phyloP scores from a whole-genome alignment of 768 basidiomycete species.

The Pulveroboletus sp. region DNA sequence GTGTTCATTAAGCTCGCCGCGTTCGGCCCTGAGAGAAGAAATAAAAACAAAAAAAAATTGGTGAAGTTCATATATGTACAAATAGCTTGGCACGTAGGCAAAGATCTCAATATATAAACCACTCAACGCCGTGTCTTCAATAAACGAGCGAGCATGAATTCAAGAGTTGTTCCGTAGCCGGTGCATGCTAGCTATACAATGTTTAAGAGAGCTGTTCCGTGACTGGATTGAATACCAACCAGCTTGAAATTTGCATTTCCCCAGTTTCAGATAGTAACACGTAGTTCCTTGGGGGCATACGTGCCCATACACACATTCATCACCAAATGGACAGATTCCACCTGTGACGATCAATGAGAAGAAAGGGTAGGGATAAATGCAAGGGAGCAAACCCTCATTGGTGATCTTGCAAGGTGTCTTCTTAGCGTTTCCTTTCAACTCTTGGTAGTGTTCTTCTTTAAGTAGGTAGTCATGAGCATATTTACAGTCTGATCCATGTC shows the following conservation, averaged over 20 bases:
- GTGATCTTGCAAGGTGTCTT: conserved; percentile 57
- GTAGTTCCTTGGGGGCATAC: conserved; percentile 41
- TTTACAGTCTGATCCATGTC: conserved; percentile 53
- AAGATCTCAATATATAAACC: conserved; percentile 4
- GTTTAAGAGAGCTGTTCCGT: conserved; percentile 7
- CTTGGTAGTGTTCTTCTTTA: conserved; percentile 46
- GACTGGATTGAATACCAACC: conserved; percentile 35
- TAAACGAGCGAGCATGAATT: conserved; percentile 7
- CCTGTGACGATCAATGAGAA: conserved; percentile 32
- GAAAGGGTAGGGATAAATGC: not conserved
- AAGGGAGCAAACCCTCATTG: conserved; percentile 45
- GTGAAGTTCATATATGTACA: conserved; percentile 34
- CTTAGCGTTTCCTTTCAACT: conserved; percentile 53
- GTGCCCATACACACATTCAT: conserved; percentile 46
- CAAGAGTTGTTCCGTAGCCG: conserved; percentile 17
- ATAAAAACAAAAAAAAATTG: conserved; percentile 9
- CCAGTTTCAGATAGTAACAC: conserved; percentile 51
- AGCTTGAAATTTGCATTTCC: conserved; percentile 59
- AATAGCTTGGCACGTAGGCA: conserved; percentile 17
- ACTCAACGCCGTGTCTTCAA: conserved; percentile 8
- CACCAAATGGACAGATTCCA: conserved; percentile 53
- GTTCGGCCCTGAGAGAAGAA: conserved; percentile 23
- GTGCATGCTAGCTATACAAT: conserved; percentile 39
- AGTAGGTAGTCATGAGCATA: conserved; percentile 61
- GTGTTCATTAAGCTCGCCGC: conserved; percentile 25